Evolutionary conservation across 306 rosid genomes (phyloP), one percentile per base, ranked within the genome.

Genomic region (Glycine tomentella): DNA sequence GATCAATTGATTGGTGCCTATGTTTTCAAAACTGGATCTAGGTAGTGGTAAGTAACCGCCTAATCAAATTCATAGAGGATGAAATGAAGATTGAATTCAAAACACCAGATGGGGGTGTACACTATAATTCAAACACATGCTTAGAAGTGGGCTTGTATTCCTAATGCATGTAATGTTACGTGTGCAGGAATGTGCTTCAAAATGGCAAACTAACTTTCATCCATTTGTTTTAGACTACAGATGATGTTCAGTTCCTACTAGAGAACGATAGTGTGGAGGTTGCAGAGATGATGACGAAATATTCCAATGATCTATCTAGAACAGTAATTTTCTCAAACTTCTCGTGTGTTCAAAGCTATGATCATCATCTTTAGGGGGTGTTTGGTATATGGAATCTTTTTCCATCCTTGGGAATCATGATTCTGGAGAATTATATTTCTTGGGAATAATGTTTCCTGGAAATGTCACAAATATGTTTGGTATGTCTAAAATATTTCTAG

Each of bases 241-340:
- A 75, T 69, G 92, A 90, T 80, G 40, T 89, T 69, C 86, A 74
- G 76, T 81, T 84, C 71, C 85, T 93, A 72, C 71, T 91, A 45
- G 91, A 91, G 83, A 91, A 80, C 8, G 87, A 78, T 76, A 56
- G 74, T 55, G 74, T 40, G 68, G 82, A 80, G 87, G 89, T 91
- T 49, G 84, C 81, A 69, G 88, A 87, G 80, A 81, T 80, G 57
- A 83, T 90, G 83, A 83, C 85, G 76, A 87, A 82, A 73, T 69
- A 82, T 85, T 87, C 94, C 59, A 86, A 84, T 69, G 90, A 91
- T 66, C 86, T 93, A 62, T 83, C 84, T 74, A 79, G 77, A 80
- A 85, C 80, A 10, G 99, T 95, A 93, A 85, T 72, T 76, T 66
- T 89, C 87, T 82, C 51, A 65, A 79, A 57, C 74, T 67, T 82